Conservation (phyloP, 208 protist species). For the Angomonas ambiguus region DNA sequence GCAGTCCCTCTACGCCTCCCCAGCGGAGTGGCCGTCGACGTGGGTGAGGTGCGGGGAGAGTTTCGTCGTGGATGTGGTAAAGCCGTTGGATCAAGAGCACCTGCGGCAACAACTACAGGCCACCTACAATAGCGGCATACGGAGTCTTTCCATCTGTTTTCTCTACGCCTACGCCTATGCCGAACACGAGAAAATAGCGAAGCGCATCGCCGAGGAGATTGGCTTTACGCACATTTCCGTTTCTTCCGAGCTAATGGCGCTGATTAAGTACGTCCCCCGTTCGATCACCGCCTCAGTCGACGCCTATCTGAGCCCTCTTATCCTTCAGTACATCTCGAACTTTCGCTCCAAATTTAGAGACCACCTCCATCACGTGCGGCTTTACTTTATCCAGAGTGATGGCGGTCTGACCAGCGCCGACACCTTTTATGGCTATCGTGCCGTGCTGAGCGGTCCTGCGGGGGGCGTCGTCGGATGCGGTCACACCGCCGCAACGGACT, state of each 20-base stretch:
- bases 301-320: constrained; percentile 94
- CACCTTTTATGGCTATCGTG: constrained; percentile 86
- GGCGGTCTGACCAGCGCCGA: constrained; percentile 90
- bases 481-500: constrained; percentile 56
- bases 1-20: constrained; percentile 20
- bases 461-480: constrained; percentile 94
- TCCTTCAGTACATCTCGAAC: constrained; percentile 73
- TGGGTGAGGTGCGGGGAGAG: constrained; percentile 68
- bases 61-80: constrained; percentile 64
- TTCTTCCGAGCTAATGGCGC: constrained; percentile 89
- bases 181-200: constrained; percentile 83
- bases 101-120: constrained; percentile 34
- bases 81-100: constrained; percentile 41
- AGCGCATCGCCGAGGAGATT: constrained; percentile 68
- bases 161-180: constrained; percentile 92
- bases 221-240: constrained; percentile 91
- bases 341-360: constrained; percentile 62
- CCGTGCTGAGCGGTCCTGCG: constrained; percentile 93
- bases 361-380: constrained; percentile 38
- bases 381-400: constrained; percentile 91
- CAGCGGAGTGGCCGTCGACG: constrained; percentile 29
- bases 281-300: constrained; percentile 94
- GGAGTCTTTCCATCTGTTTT: constrained; percentile 88
- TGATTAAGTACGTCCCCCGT: constrained; percentile 90
- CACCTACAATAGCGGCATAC: constrained; percentile 69